Evolutionary conservation across 805 yeast species (phyloP).

Genomic region (Sugiyamaella floridensis): DNA sequence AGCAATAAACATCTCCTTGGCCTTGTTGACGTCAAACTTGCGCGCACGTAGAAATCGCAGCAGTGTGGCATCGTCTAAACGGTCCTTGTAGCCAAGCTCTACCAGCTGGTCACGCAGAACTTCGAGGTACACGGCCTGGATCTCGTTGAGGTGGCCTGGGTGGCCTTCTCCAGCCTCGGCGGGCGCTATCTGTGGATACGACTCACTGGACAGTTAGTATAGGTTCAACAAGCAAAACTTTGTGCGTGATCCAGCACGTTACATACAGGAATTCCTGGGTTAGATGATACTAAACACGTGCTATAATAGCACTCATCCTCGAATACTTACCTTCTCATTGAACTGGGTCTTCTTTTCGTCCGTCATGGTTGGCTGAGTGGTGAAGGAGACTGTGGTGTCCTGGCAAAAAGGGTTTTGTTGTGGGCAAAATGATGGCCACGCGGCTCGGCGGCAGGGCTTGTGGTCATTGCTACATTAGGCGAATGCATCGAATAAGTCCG

Average conservation of each 20-base stretch:
- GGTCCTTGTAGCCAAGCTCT: conserved; percentile 60
- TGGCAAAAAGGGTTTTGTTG: neutral
- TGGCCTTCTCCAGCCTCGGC: conserved; percentile 62
- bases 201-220: conserved; percentile 30
- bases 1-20: conserved; percentile 72
- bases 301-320: neutral
- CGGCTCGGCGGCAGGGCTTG: neutral
- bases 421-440: neutral
- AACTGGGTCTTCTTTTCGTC: neutral
- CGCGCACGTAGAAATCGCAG: conserved; percentile 89
- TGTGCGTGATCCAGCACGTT: neutral
- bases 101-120: conserved; percentile 51
- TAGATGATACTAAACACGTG: neutral
- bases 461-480: too few species aligned
- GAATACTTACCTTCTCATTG: conserved; percentile 7
- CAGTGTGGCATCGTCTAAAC: conserved; percentile 79
- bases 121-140: conserved; percentile 54
- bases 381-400: neutral
- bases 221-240: neutral
- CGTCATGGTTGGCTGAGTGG: neutral
- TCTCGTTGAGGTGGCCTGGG: conserved; percentile 70
- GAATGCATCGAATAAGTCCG: too few species aligned
- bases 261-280: conserved; percentile 15
- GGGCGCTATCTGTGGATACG: conserved; percentile 69
- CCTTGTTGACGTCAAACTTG: conserved; percentile 76